phyloP scores from a whole-genome alignment of 208 protist species.

The Wallacemonas sp. region DNA sequence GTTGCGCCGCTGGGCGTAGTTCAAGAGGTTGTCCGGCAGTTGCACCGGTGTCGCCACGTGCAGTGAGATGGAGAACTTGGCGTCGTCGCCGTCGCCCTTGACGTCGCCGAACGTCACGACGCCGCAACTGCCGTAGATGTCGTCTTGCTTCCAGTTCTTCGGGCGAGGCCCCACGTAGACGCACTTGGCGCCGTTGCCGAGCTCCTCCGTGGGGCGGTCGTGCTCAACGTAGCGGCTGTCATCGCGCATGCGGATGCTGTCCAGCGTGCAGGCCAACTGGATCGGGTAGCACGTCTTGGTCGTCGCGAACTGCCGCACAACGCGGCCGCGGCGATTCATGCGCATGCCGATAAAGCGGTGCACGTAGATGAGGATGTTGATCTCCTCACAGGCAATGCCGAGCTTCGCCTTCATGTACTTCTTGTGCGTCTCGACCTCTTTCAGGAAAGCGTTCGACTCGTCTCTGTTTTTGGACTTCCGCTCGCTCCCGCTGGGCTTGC shows the following conservation, averaged over 20 bases:
- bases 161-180: conserved; percentile 77
- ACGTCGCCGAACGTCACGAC: conserved; percentile 28
- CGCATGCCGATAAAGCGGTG: conserved; percentile 81
- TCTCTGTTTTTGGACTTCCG: conserved; percentile 63
- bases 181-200: conserved; percentile 42
- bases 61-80: conserved; percentile 36
- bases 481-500: conserved; percentile 52
- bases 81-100: conserved; percentile 21
- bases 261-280: conserved; percentile 46
- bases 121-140: conserved; percentile 56
- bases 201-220: conserved; percentile 56
- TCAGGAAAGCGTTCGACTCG: conserved; percentile 53
- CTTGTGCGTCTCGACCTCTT: conserved; percentile 68
- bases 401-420: conserved; percentile 78
- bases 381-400: conserved; percentile 59
- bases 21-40: conserved; percentile 48
- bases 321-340: conserved; percentile 43
- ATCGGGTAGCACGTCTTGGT: conserved; percentile 83
- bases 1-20: conserved; percentile 52
- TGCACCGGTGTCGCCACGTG: conserved; percentile 32
- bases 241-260: conserved; percentile 60
- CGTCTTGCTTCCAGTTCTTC: conserved; percentile 35
- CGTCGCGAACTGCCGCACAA: conserved; percentile 66
- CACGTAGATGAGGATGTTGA: conserved; percentile 78
- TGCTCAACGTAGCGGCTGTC: conserved; percentile 79